Evolutionary conservation across 2,329 filamentous ascomycete genomes (phyloP), one percentile per base, ranked within the genome.

Genomic region (Pestalotiopsis fici): DNA sequence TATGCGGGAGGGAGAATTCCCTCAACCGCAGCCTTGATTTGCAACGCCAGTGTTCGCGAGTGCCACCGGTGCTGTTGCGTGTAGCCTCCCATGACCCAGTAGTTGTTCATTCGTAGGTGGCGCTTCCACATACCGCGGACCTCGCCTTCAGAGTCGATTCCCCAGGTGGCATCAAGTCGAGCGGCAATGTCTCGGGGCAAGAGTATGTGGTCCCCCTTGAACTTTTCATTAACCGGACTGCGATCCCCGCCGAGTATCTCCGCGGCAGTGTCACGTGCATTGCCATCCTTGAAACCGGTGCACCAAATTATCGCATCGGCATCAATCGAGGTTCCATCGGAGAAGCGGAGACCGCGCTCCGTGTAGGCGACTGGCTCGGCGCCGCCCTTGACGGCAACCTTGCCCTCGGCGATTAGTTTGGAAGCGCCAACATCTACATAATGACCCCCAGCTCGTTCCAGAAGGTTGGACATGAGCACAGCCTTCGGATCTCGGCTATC

Each of bases 71-170:
- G 79, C 31, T 75, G 72, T 59, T 72, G 70, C 2, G 77, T 76
- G 7, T 73, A 69, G 1, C 80, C 79, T 1, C 79, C 77, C 67
- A 76, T 74, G 3, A 75, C 67, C 77, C 78, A 82, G 63, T 78
- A 76, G 21, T 80, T 81, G 6, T 79, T 74, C 12, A 78, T 31
- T 4, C 66, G 67, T 3, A 66, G 37, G 4, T 79, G 77, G 3
- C 78, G 76, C 71, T 81, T 81, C 76, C 78, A 81, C 69, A 82
- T 66, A 0, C 81, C 81, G 0, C 79, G 76, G 23, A 82, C 67
- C 72, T 83, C 81, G 5, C 81, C 82, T 69, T 85, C 82, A 2
- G 56, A 69, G 67, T 83, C 81, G 1, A 82, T 67, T 0, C 80
- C 81, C 78, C 79, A 83, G 0, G 80, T 81, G 1, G 74, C 73